phyloP scores from a whole-genome alignment of 2,329 filamentous ascomycete genomes.

The Ophiostoma triangulosporum region DNA sequence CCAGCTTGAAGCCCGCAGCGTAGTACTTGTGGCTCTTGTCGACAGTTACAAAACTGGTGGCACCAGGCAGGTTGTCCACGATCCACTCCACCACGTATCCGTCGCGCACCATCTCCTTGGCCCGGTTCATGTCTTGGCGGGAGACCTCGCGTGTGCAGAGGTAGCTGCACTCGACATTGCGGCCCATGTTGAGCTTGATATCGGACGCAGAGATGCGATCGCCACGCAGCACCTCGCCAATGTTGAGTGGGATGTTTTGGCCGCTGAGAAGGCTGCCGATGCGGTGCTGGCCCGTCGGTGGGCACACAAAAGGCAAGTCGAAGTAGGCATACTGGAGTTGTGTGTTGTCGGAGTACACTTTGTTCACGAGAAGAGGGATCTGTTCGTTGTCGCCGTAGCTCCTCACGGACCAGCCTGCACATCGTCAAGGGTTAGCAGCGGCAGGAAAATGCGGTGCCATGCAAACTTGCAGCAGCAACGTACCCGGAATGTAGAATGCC shows the following conservation, averaged over 20 bases:
- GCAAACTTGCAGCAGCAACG: conserved; percentile 15
- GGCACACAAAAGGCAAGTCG: conserved; percentile 77
- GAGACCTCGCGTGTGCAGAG: conserved; percentile 59
- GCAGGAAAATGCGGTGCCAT: no score
- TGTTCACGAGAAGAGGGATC: conserved; percentile 81
- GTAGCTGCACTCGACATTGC: conserved; percentile 57
- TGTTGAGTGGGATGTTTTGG: conserved; percentile 65
- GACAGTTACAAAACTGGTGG: conserved; percentile 76
- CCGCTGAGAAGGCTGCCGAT: conserved; percentile 59
- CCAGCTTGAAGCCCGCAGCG: conserved; percentile 78
- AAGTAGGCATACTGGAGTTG: conserved; percentile 87
- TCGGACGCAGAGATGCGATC: conserved; percentile 78
- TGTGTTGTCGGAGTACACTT: conserved; percentile 79
- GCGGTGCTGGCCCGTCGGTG: conserved; percentile 54
- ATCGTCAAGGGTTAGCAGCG: conserved; percentile 6
- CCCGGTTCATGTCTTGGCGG: conserved; percentile 50
- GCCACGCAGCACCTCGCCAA: conserved; percentile 76
- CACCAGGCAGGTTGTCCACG: conserved; percentile 78
- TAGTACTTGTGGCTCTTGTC: conserved; percentile 82
- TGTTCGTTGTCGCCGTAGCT: conserved; percentile 64
- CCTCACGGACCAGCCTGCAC: conserved; percentile 63
- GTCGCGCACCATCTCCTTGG: conserved; percentile 58
- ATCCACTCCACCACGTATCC: conserved; percentile 91
- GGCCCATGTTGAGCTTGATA: conserved; percentile 65
- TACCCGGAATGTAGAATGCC: conserved; percentile 81